Evolutionary conservation across 495 filamentous ascomycete genomes (phyloP), one percentile per base, ranked within the genome.

Genomic region (Aspergillus biplanus): DNA sequence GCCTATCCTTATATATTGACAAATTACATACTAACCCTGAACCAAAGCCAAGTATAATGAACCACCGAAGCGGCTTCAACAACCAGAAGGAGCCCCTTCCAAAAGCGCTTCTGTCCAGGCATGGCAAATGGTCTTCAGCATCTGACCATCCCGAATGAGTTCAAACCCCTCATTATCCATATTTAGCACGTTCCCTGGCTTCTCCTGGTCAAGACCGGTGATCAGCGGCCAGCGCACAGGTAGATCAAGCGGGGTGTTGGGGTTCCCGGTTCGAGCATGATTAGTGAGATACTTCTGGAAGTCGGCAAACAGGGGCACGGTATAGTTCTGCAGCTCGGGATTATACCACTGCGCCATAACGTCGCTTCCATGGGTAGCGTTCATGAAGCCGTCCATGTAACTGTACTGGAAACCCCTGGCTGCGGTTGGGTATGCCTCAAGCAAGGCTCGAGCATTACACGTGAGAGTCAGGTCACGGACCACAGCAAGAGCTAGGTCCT

Each of bases 211-310:
- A 15, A 56, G 5, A 5, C 53, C 53, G 0, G 12, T 35, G 16
- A 56, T 33, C 18, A 34, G 4, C 8, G 53, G 53, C 53, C 53
- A 56, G 53, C 9, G 34, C 11, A 35, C 33, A 3, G 7, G 37
- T 13, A 13, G 37, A 7, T 1, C 5, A 21, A 11, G 15, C 18
- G 56, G 44, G 2, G 8, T 48, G 44, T 59, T 59, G 11, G 56
- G 56, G 33, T 59, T 31, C 16, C 56, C 56, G 3, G 39, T 48
- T 6, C 56, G 56, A 13, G 56, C 56, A 49, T 48, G 44, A 18
- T 59, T 59, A 6, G 44, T 49, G 12, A 59, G 7, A 49, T 59
- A 59, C 44, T 37, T 37, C 18, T 59, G 56, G 44, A 27, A 59
- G 15, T 33, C 18, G 12, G 6, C 56, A 16, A 59, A 59, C 21